A percentile compares a stretch with the other conserved stretches of the same genome.
Evolutionary conservation across 1,139 yeast species (phyloP).

Genomic region (Sugiyamaella pinicola): DNA sequence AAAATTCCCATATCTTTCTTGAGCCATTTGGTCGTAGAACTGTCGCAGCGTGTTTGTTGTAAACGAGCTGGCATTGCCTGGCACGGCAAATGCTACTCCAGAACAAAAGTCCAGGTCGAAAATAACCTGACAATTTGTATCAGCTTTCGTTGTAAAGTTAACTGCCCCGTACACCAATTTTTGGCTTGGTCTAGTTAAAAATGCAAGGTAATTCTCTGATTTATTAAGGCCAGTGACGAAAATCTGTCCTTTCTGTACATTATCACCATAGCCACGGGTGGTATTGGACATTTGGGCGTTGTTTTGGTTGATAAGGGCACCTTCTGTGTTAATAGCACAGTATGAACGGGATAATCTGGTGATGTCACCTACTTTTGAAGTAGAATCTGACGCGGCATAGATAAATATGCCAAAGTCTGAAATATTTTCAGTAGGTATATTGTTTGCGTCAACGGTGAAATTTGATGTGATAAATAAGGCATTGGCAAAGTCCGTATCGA

Average conservation of each 20-base stretch:
- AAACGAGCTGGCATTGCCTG: slow-evolving; percentile 51
- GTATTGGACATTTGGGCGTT: slow-evolving; percentile 50
- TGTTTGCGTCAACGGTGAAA: slow-evolving; percentile 44
- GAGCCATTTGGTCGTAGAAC: slow-evolving; percentile 68
- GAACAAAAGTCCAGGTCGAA: slow-evolving; percentile 76
- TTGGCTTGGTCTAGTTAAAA: slow-evolving; percentile 63
- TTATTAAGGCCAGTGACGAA: slow-evolving; percentile 61
- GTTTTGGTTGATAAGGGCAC: slow-evolving; percentile 43
- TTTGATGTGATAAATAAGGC: slow-evolving; percentile 72
- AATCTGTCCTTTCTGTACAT: slow-evolving; percentile 53
- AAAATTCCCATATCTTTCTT: slow-evolving; percentile 61
- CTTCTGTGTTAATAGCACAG: slow-evolving; percentile 64
- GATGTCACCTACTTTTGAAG: slow-evolving; percentile 5
- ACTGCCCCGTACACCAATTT: slow-evolving; percentile 67
- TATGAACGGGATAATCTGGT: slow-evolving; percentile 56
- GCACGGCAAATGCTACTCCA: slow-evolving; percentile 86
- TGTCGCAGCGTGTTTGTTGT: slow-evolving; percentile 43
- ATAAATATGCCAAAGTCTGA: slow-evolving; percentile 34
- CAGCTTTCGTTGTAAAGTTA: slow-evolving; percentile 60
- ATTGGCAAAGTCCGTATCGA: slow-evolving; percentile 73
- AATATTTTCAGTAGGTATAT: slow-evolving; percentile 27
- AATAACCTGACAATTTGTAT: slow-evolving; percentile 64
- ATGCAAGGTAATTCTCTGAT: slow-evolving; percentile 67
- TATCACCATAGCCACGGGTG: slow-evolving; percentile 51
- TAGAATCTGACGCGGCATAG: slow-evolving; percentile 32